phyloP scores from a whole-genome alignment of 2,329 filamentous ascomycete species.

The Plectosphaerella plurivora region DNA sequence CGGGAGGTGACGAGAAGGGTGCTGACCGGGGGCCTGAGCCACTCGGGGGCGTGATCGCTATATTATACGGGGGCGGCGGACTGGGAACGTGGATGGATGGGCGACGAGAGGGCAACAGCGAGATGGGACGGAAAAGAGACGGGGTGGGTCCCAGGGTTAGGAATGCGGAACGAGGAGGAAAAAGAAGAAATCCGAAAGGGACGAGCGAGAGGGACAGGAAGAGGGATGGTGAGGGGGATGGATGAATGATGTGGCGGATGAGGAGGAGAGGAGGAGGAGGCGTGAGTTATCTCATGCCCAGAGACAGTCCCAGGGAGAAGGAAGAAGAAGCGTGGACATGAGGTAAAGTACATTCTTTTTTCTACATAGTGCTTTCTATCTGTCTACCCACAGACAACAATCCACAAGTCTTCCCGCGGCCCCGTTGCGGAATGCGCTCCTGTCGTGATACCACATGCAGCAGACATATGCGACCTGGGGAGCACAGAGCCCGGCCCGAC shows the following conservation, averaged over 20 bases:
- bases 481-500: too few relatives aligned
- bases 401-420: too few relatives aligned
- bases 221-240: not conserved
- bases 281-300: too few relatives aligned
- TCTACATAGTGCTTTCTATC: too few relatives aligned
- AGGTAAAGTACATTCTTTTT: too few relatives aligned
- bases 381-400: too few relatives aligned
- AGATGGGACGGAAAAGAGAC: not conserved
- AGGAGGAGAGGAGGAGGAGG: too few relatives aligned
- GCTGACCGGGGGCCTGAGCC: not conserved
- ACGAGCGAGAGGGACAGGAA: not conserved
- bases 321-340: too few relatives aligned
- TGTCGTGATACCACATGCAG: conserved; percentile 1
- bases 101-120: not conserved
- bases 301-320: too few relatives aligned
- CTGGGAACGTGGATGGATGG: not conserved
- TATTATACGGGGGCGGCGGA: conserved; percentile 1
- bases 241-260: too few relatives aligned
- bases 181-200: not conserved
- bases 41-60: conserved; percentile 2
- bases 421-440: not conserved
- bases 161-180: not conserved
- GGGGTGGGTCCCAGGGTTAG: not conserved
- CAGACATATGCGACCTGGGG: too few relatives aligned
- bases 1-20: not conserved